Base-by-base conservation (phyloP, 176 grass and related monocot genomes). In the bread wheat (Triticum aestivum) region DNA sequence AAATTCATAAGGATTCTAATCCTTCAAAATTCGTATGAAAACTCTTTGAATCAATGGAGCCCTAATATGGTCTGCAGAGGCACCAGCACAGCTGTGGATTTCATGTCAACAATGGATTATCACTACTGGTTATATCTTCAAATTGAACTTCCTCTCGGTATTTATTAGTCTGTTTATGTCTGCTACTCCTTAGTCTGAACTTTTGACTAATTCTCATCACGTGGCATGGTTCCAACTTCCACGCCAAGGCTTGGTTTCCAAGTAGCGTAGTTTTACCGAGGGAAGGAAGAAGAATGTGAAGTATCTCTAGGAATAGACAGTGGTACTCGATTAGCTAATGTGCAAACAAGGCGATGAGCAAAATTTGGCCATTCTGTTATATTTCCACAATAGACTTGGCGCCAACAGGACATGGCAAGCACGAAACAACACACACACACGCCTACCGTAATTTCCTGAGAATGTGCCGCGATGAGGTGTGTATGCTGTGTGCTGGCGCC, bases 351-450 rank as follows among this genome's bases (percentile, higher is more conserved):
- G 61, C 15, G 38, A 78, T 37, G 27, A 61, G 18, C 32, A 13
- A 56, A 59, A 59, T 59, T 83, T 79, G 66, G 9, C 0, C 54
- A 42, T 86, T 76, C 79, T 73, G 65, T 79, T 83, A 69, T 34
- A 37, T 87, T 87, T 87, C 80, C 54, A 20, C 42, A 79, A 63
- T 67, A 35, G 74, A 74, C 80, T 79, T 44, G 27, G 33, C 65
- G 61, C 51, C 72, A 90, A 11, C 47, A 69, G 38, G 38, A 33
- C 15, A 86, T 82, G 63, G 35, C 78, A 32, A 27, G 47, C 38
- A 61, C 70, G 62, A 76, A 85, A 75, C 64, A 37, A 65, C 32
- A 54, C 13, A 32, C 32, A 64, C 56, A 54, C 13, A 41, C 6
- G 52, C 35, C 61, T 18, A 35, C 65, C 14, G 33, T 47, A 80